Conservation (phyloP, 164 flowering plant genomes). For the Warburgia ugandensis region DNA sequence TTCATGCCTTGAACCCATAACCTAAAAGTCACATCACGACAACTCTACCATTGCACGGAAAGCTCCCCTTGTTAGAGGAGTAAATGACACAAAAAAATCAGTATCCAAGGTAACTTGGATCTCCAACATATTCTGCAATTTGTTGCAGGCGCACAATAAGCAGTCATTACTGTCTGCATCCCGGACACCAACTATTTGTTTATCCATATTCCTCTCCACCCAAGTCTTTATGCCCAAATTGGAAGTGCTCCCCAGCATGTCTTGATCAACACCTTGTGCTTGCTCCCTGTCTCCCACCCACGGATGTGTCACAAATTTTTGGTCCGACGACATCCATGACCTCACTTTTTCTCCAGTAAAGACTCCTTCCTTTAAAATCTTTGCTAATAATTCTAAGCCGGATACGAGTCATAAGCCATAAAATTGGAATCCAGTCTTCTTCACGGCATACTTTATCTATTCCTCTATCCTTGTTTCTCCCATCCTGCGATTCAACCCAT, state of each 20-base stretch:
- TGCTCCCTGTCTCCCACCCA: slow-evolving; percentile 70
- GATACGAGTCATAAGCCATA: slow-evolving; percentile 68
- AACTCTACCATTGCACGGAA: no score
- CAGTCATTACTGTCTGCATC: slow-evolving; percentile 68
- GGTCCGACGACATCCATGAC: slow-evolving; percentile 82
- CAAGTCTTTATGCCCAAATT: slow-evolving; percentile 64
- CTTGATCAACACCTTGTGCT: slow-evolving; percentile 70
- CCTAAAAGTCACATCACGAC: no score
- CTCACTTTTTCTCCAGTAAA: slow-evolving; percentile 67
- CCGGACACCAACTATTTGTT: slow-evolving; percentile 55
- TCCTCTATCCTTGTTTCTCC: no score
- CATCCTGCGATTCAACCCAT: no score
- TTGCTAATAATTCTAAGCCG: slow-evolving; percentile 68
- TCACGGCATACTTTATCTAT: no score
- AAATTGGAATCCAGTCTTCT: slow-evolving; percentile 11
- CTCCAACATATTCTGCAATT: slow-evolving; percentile 76
- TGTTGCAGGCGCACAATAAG: slow-evolving; percentile 62
- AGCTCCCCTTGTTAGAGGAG: neutral
- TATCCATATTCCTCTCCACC: slow-evolving; percentile 51
- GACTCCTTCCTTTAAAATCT: slow-evolving; percentile 56
- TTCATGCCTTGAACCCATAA: no score
- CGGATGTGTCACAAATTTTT: slow-evolving; percentile 42
- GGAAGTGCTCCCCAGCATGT: slow-evolving; percentile 74
- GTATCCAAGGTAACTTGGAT: slow-evolving; percentile 63
- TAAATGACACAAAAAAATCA: slow-evolving; percentile 20